Conservation (phyloP, 345 rosid genomes). For the Hypericum androsaemum region DNA sequence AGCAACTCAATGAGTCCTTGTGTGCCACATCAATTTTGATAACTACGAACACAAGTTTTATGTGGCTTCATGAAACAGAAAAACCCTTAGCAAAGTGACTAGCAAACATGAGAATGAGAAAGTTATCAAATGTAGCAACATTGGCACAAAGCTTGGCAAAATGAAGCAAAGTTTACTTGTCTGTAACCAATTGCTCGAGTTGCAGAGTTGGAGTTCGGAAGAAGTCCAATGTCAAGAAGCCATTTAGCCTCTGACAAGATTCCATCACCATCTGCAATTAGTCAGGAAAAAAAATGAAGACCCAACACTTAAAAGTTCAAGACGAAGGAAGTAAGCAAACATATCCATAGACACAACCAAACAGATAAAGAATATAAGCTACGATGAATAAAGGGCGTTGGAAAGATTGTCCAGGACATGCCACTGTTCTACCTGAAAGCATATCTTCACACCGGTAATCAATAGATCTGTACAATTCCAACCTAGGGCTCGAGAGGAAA, state of each 20-base stretch:
- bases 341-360: too few relatives aligned
- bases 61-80: too few relatives aligned
- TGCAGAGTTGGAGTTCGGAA: conserved; percentile 74
- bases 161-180: conserved; percentile 35
- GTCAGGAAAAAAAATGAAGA: conserved; percentile 10
- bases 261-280: conserved; percentile 38
- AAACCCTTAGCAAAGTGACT: neutral
- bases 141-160: neutral
- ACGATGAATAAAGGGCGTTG: neutral
- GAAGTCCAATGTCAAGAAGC: conserved; percentile 79
- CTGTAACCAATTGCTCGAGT: conserved; percentile 91
- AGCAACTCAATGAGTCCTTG: too few relatives aligned
- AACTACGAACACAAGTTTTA: too few relatives aligned
- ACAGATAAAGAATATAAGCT: conserved; percentile 2
- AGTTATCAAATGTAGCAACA: too few relatives aligned
- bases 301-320: neutral
- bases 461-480: conserved; percentile 77
- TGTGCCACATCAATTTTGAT: too few relatives aligned
- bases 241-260: conserved; percentile 72
- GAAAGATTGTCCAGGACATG: neutral
- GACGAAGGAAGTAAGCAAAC: neutral
- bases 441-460: conserved; percentile 88
- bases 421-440: conserved; percentile 48
- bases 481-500: conserved; percentile 69
- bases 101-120: conserved; percentile 3